phyloP scores from a whole-genome alignment of 495 filamentous ascomycete species.

The Aspergillus homomorphus region DNA sequence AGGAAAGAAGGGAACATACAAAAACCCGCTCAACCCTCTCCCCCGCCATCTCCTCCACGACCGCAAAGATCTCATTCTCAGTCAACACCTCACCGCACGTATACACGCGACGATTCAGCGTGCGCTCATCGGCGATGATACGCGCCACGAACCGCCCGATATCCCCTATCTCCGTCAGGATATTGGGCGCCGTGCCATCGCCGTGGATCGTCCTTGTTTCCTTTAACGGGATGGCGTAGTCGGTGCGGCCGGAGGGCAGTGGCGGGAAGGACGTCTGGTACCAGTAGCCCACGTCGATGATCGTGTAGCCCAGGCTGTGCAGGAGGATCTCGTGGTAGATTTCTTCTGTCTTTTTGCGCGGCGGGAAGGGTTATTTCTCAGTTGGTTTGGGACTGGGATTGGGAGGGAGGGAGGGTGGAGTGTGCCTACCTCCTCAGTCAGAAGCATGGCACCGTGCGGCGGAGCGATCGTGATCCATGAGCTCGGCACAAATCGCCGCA shows the following conservation, averaged over 20 bases:
- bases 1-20: slow-evolving; percentile 20
- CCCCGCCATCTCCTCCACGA: slow-evolving; percentile 35
- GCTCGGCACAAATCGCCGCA: slow-evolving; percentile 41
- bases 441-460: slow-evolving; percentile 17
- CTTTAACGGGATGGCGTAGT: slow-evolving; percentile 20
- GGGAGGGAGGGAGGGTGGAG: background rate
- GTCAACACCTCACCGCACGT: slow-evolving; percentile 32
- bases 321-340: slow-evolving; percentile 34
- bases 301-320: slow-evolving; percentile 39
- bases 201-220: slow-evolving; percentile 23
- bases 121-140: slow-evolving; percentile 41
- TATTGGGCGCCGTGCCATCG: slow-evolving; percentile 29
- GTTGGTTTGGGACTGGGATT: background rate
- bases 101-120: slow-evolving; percentile 41
- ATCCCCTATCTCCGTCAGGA: slow-evolving; percentile 40
- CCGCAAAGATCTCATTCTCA: slow-evolving; percentile 32
- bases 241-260: slow-evolving; percentile 37
- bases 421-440: slow-evolving; percentile 21
- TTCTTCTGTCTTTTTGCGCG: slow-evolving; percentile 31
- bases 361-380: background rate
- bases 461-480: slow-evolving; percentile 26
- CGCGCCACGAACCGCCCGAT: slow-evolving; percentile 41
- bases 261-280: slow-evolving; percentile 33
- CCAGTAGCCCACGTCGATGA: slow-evolving; percentile 50
- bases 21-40: slow-evolving; percentile 30